These are phyloP conservation scores for Daldinia grandis DNA, from an alignment of 495 filamentous ascomycete genomes.

Conservation along the genomic window DNA sequence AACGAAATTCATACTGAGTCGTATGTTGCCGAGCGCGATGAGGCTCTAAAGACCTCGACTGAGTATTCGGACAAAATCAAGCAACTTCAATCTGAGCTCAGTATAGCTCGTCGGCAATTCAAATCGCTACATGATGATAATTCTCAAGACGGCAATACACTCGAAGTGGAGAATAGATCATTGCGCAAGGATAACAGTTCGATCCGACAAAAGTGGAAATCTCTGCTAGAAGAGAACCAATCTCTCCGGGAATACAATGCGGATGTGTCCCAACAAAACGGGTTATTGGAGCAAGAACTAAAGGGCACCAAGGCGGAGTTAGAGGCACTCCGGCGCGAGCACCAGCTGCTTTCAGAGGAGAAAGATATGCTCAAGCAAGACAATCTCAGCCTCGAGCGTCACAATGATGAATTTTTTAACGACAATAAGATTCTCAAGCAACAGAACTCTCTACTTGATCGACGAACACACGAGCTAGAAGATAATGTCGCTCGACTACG, in stretches of 20 bases:
- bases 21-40: constrained; percentile 56
- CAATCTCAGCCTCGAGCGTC: constrained; percentile 54
- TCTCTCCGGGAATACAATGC: constrained; percentile 43
- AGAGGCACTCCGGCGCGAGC: constrained; percentile 46
- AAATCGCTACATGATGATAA: constrained; percentile 38
- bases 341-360: constrained; percentile 42
- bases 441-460: constrained; percentile 48
- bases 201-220: constrained; percentile 42
- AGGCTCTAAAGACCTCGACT: constrained; percentile 54
- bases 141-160: constrained; percentile 6
- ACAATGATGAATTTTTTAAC: constrained; percentile 57
- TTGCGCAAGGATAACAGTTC: constrained; percentile 47
- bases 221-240: constrained; percentile 40
- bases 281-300: constrained; percentile 51
- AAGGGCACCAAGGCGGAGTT: constrained; percentile 48
- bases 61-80: constrained; percentile 55
- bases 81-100: constrained; percentile 54
- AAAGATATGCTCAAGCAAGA: constrained; percentile 52
- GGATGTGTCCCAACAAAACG: constrained; percentile 44
- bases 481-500: constrained; percentile 48
- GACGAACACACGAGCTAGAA: constrained; percentile 46
- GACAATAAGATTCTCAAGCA: constrained; percentile 56
- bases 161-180: constrained; percentile 47
- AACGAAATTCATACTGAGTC: constrained; percentile 58
- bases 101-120: constrained; percentile 49